Base-by-base conservation (phyloP, 768 basidiomycete genomes). In the Suillus decipiens region DNA sequence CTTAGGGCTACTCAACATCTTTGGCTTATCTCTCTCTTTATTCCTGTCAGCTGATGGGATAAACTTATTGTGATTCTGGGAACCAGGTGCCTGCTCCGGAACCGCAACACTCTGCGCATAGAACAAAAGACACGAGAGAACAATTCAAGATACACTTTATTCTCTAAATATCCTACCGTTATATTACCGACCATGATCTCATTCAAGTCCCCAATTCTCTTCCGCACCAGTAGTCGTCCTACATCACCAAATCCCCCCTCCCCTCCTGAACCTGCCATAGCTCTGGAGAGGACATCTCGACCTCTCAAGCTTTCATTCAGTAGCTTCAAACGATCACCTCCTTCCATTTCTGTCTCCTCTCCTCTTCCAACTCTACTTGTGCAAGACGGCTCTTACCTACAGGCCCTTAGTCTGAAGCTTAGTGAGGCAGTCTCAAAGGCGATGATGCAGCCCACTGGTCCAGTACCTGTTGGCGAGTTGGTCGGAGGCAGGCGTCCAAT, bases 401-500 rank as follows among this genome's bases (percentile, higher is more conserved):
- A 92, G 71, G 84, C 86, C 63, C 83, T 93, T 51, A 82, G 87
- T 67, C 79, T 92, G 61, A 92, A 89, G 71, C 79, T 94, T 51
- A 92, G 88, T 70, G 92, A 94, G 74, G 90, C 89, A 0, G 89
- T 92, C 15, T 89, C 90, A 61, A 90, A 84, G 75, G 88, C 90
- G 3, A 79, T 93, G 57, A 80, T 83, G 24, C 88, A 88, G 67
- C 89, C 90, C 15, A 69, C 80, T 2, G 86, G 87, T 33, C 79
- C 87, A 24, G 81, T 81, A 19, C 67, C 75, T 54, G 73, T 80
- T 12, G 75, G 73, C 61, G 90, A 92, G 64, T 73, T 81, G 45
- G 72, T 90, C n/a, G 77, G 77, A 50, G 90, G 91, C 33, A 89
- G 83, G 68, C 83, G 86, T 41, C 87, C 90, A 14, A 84, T 93